These are phyloP conservation scores for Penicillium cataractarum DNA, from an alignment of 495 filamentous ascomycete genomes.

Conservation along the genomic window DNA sequence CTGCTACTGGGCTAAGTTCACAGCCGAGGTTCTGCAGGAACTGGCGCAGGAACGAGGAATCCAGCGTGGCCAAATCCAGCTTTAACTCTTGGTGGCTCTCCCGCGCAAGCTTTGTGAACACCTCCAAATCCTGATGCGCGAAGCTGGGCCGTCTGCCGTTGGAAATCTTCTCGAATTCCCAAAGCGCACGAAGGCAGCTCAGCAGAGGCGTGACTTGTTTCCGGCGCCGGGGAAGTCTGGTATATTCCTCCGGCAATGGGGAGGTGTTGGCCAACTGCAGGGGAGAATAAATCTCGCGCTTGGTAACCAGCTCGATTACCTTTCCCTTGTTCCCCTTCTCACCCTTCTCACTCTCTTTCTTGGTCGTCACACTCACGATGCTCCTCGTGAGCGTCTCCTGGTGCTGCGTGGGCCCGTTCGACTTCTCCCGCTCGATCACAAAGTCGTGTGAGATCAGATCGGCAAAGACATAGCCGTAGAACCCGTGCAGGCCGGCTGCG, in stretches of 20 bases:
- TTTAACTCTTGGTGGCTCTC: conserved; percentile 75
- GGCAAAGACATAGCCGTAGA: conserved; percentile 94
- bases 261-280: conserved; percentile 78
- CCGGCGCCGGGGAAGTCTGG: conserved; percentile 65
- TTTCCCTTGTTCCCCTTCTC: conserved; percentile 42
- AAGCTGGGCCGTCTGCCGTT: conserved; percentile 57
- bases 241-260: conserved; percentile 69
- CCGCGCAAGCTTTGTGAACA: conserved; percentile 76
- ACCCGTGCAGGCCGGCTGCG: conserved; percentile 81
- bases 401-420: conserved; percentile 67
- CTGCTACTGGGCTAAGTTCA: conserved; percentile 85
- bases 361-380: conserved; percentile 69
- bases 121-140: conserved; percentile 61
- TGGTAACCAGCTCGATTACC: conserved; percentile 85
- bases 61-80: conserved; percentile 74
- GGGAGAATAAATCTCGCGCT: conserved; percentile 85
- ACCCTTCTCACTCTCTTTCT: conserved; percentile 61
- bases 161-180: conserved; percentile 69
- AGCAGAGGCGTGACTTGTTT: conserved; percentile 78
- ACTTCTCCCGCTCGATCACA: conserved; percentile 79
- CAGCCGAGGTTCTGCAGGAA: conserved; percentile 81
- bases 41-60: conserved; percentile 74
- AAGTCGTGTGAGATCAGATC: conserved; percentile 89
- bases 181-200: conserved; percentile 79
- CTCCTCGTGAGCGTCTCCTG: conserved; percentile 80